Evolutionary conservation across 75 land plant genomes (phyloP).

Genomic region (Pinus albicaulis): DNA sequence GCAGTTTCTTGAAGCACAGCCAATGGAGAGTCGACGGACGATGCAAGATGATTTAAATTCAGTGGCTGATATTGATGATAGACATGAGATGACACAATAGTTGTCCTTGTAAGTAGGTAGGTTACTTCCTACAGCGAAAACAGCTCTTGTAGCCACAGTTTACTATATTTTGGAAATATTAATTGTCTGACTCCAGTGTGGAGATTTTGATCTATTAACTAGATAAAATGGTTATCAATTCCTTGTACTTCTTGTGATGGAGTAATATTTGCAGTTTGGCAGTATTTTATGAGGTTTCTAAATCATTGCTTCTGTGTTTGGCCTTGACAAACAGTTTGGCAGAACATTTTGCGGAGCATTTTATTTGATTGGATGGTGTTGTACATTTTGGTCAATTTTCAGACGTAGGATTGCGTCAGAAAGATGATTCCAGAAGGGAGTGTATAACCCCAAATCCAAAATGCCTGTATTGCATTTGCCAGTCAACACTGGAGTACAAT

Average conservation of each 20-base stretch:
- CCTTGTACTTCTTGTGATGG: no score
- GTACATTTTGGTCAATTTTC: slow-evolving; percentile 12
- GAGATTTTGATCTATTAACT: background rate
- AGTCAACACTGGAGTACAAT: background rate
- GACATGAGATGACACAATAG: slow-evolving; percentile 7
- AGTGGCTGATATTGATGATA: background rate
- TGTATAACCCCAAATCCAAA: background rate
- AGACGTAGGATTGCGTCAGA: background rate
- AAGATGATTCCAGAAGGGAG: slow-evolving; percentile 4
- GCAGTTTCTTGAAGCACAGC: slow-evolving; percentile 11
- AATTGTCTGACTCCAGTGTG: background rate
- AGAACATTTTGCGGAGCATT: background rate
- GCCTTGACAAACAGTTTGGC: background rate
- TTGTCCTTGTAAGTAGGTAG: slow-evolving; percentile 7
- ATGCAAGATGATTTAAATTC: slow-evolving; percentile 11
- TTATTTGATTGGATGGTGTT: slow-evolving; percentile 2
- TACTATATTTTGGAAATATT: background rate
- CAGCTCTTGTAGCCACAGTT: background rate
- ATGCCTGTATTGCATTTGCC: background rate
- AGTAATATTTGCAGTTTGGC: background rate
- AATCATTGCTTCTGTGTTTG: background rate
- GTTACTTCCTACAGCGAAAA: background rate
- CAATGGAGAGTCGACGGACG: slow-evolving; percentile 6
- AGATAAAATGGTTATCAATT: background rate
- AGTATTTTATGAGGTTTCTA: background rate